Percentiles rank a stretch among this genome's conserved stretches.
phyloP scores from a whole-genome alignment of 2,329 filamentous ascomycete genomes.

The Paraphaeosphaeria sporulosa region DNA sequence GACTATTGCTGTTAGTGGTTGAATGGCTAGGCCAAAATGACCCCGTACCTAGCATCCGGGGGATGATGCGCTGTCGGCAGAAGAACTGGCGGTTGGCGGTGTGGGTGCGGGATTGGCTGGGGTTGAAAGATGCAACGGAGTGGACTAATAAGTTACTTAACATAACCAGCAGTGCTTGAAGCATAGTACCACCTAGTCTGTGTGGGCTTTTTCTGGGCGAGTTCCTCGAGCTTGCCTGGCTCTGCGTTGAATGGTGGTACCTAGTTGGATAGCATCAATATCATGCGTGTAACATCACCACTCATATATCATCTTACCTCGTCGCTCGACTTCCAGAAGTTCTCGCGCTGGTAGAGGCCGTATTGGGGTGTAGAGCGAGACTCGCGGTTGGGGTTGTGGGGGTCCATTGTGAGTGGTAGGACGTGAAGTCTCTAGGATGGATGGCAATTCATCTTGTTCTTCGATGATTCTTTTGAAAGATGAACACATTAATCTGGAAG shows the following conservation, averaged over 20 bases:
- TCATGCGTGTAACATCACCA: too few relatives aligned
- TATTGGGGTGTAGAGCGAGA: conserved; percentile 62
- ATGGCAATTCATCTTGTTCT: background rate
- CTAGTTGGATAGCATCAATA: too few relatives aligned
- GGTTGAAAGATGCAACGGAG: background rate
- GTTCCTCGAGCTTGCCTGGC: conserved; percentile 65
- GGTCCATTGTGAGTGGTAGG: conserved; percentile 52
- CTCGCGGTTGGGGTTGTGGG: conserved; percentile 60
- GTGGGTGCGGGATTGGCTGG: conserved; percentile 57
- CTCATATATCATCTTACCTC: too few relatives aligned
- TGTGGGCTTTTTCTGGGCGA: conserved; percentile 64
- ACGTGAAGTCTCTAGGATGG: background rate
- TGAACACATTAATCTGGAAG: background rate
- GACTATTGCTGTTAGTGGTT: too few relatives aligned
- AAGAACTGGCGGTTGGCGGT: conserved; percentile 69
- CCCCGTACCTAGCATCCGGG: too few relatives aligned
- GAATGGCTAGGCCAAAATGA: too few relatives aligned
- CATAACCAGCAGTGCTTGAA: conserved; percentile 61
- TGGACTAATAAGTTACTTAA: background rate
- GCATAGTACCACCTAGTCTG: conserved; percentile 67
- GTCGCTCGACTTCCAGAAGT: conserved; percentile 63
- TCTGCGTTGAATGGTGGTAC: conserved; percentile 63
- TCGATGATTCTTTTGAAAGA: background rate
- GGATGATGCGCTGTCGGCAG: conserved; percentile 69
- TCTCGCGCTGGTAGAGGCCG: conserved; percentile 62